Base-by-base conservation (phyloP, 148 eudicot species). In the Pouteria glomerata region DNA sequence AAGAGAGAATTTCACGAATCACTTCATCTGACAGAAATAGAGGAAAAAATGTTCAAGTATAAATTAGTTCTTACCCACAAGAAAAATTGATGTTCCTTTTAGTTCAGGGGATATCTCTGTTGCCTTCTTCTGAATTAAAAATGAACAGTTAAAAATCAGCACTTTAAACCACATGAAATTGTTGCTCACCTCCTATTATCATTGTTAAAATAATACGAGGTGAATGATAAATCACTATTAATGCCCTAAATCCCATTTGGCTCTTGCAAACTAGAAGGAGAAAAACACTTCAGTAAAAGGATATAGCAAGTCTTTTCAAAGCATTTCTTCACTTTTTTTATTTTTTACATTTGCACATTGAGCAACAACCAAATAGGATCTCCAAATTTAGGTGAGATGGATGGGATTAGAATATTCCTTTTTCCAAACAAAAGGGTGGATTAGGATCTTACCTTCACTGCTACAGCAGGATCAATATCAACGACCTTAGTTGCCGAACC, bases 41-140 rank as follows among this genome's bases (percentile, higher is more conserved):
- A 21, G 31, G 42, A 24, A 44, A 27, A 56, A 66, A 19, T 3
- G 57, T 21, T 60, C 34, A 29, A 31, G 68, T 51, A 53, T 14
- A 45, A 78, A 74, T 3, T 19, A 60, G 35, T 19, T 48, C 87
- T 85, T 80, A 95, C 99, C 99, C 55, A 95, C 78, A 33, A 95
- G 89, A 71, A 85, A 91, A 78, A 95, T 76, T 31, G 97, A 95
- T 66, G 96, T 79, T 79, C 99, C 99, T 79, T 86, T 91, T 50
- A 92, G 80, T 50, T 79, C 92, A 71, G 84, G 69, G 66, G 81
- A 76, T 57, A 94, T 47, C 61, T 91, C 93, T 11, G 65, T 63
- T 50, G 97, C 97, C 84, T 73, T 89, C 76, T 82, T 91, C 98
- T 94, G 90, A 59, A 89, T 80, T 48, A 80, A 72, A 74, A 85